Evolutionary conservation across 257 asterid species (phyloP).

Genomic region (Petrea volubilis): DNA sequence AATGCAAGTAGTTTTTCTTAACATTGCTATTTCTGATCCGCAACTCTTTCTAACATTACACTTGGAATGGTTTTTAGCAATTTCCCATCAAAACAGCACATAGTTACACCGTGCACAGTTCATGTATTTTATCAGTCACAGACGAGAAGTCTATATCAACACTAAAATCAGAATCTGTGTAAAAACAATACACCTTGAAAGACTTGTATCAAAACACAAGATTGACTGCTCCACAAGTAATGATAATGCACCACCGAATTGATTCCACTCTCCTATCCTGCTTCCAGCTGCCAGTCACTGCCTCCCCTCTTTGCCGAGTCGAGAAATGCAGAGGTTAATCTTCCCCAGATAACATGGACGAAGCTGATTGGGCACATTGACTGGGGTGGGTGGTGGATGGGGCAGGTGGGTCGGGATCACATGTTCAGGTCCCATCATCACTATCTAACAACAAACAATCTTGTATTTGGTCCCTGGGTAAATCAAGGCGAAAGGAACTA

Average conservation of each 20-base stretch:
- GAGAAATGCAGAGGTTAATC: neutral
- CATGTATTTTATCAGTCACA: no score
- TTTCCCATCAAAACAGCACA: no score
- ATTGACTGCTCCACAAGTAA: neutral
- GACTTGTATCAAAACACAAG: neutral
- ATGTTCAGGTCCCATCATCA: slow-evolving; percentile 52
- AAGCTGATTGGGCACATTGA: slow-evolving; percentile 45
- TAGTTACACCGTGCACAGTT: no score
- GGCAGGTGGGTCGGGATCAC: slow-evolving; percentile 19
- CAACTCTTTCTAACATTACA: no score
- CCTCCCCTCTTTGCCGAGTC: neutral
- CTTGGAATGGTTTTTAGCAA: no score
- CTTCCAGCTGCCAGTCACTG: neutral
- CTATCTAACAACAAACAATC: slow-evolving; percentile 69
- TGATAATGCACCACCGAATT: no score
- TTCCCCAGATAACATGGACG: slow-evolving; percentile 42
- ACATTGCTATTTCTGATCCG: no score
- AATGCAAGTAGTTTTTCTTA: no score
- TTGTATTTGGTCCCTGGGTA: slow-evolving; percentile 62
- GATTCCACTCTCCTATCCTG: neutral
- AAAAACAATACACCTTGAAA: neutral
- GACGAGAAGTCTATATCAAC: neutral
- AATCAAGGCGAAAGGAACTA: neutral
- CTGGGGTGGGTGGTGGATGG: no score
- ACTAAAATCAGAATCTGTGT: neutral